Evolutionary conservation across 257 asterid genomes (phyloP), one percentile per base, ranked within the genome.

Genomic region (Solanum tarijense): DNA sequence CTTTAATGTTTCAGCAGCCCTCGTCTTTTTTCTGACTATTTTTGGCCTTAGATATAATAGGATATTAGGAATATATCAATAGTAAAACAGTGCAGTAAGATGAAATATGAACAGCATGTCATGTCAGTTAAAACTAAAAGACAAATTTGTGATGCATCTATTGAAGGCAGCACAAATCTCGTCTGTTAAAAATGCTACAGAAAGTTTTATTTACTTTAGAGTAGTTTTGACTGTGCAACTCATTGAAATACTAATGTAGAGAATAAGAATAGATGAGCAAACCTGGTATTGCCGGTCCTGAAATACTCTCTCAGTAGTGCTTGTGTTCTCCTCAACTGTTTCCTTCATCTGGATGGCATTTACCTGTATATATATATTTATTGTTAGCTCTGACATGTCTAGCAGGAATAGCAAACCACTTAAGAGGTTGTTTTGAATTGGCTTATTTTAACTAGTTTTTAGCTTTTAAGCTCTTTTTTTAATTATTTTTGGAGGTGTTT

Each of bases 251-350:
- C 18, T 21, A 32, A 62, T 60, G 7, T 35, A 89, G 73, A 72
- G 52, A 7, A 55, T 55, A 39, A 31, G 87, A 38, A 58, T 20
- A 75, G 68, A 43, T 20, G 48, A 82, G 87, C 12, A 35, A 85
- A 96, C 99, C 99, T 96, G 99, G 86, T 96, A 96, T 87, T 96
- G 99, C 60, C 99, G 96, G 90, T 96, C 99, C 89, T 95, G 99
- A 92, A 96, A 95, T 72, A 96, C 98, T 91, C 98, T 93, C 73
- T 95, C 99, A 11, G 98, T 96, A 27, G 99, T 95, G 95, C 97
- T 97, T 13, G 96, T 92, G 86, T 97, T 94, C 93, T 96, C 99
- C 93, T 97, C 99, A 5, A 95, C 96, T 71, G 99, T 97, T 93
- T 97, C 99, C 92, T 97, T 96, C 98, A 96, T 93, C 91, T 97